phyloP scores from a whole-genome alignment of 352 stramenopile genomes.

The Plasmopara viticola region DNA sequence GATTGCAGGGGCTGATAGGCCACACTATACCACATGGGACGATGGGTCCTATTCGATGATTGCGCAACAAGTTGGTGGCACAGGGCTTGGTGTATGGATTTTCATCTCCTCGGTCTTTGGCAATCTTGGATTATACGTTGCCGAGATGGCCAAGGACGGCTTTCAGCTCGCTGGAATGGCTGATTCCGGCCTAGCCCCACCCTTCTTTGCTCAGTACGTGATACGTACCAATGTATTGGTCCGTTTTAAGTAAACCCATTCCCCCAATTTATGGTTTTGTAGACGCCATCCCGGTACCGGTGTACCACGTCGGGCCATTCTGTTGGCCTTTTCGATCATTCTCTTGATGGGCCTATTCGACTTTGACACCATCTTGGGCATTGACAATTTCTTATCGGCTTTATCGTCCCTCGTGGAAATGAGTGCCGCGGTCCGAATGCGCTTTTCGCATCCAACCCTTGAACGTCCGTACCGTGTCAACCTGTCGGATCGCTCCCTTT shows the following conservation, averaged over 20 bases:
- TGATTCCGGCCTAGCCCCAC: conserved; percentile 67
- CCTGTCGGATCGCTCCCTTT: conserved; percentile 50
- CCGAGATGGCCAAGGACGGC: conserved; percentile 77
- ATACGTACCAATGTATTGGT: too few species aligned
- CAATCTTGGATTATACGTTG: conserved; percentile 76
- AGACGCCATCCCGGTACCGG: conserved; percentile 55
- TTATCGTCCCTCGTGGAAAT: conserved; percentile 71
- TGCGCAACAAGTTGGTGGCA: conserved; percentile 50
- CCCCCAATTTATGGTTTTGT: not conserved
- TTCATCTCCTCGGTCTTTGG: conserved; percentile 70
- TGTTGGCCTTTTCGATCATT: conserved; percentile 73
- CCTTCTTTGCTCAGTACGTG: conserved; percentile 71
- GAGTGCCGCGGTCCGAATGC: conserved; percentile 68
- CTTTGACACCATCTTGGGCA: conserved; percentile 73
- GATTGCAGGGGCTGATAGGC: conserved; percentile 60
- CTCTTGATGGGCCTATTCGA: conserved; percentile 74
- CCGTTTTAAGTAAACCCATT: too few species aligned
- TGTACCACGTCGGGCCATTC: conserved; percentile 56
- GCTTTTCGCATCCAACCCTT: conserved; percentile 67
- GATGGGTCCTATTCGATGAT: conserved; percentile 76
- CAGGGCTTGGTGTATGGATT: conserved; percentile 72
- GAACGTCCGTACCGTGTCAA: conserved; percentile 70
- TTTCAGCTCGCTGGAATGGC: conserved; percentile 81
- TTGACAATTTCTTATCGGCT: conserved; percentile 79
- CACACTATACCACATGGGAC: conserved; percentile 66